A percentile compares a stretch with the other conserved stretches of the same genome.
These are phyloP conservation scores for Coccomyxa subellipsoidea DNA, from an alignment of 163 green algal species.

Conservation along the genomic window DNA sequence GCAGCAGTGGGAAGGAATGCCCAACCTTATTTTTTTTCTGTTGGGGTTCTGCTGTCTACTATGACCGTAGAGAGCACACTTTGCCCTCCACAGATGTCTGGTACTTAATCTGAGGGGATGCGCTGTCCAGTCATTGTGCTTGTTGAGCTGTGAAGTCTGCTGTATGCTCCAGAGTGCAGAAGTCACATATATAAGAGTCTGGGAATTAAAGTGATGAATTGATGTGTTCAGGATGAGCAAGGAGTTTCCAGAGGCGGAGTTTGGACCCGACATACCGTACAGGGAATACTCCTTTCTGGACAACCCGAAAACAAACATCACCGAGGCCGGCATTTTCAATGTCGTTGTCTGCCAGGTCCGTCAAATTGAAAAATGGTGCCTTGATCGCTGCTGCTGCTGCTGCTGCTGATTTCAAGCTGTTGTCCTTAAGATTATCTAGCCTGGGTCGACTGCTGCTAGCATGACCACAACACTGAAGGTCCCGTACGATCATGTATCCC, in stretches of 20 bases:
- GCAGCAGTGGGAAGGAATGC: too few species aligned
- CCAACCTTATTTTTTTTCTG: too few species aligned
- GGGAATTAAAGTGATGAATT: neutral
- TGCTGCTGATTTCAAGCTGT: neutral
- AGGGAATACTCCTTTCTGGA: conserved; percentile 77
- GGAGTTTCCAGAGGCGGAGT: conserved; percentile 17
- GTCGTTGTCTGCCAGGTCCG: conserved; percentile 48
- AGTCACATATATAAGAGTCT: too few species aligned
- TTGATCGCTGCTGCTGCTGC: neutral
- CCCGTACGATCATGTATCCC: too few species aligned
- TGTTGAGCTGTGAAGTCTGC: too few species aligned
- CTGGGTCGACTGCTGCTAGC: neutral
- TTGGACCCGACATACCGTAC: conserved; percentile 49
- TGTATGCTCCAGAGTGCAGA: too few species aligned
- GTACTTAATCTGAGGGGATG: too few species aligned
- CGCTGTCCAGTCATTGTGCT: too few species aligned
- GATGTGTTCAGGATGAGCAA: conserved; percentile 27
- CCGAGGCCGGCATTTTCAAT: conserved; percentile 18
- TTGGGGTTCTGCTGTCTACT: too few species aligned
- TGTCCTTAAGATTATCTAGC: neutral
- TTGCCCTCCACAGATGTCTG: too few species aligned
- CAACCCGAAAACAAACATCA: conserved; percentile 29
- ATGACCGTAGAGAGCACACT: too few species aligned
- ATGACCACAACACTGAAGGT: neutral
- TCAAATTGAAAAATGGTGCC: too few species aligned